phyloP scores from a whole-genome alignment of 1,139 yeast genomes.

The Diutina catenulata region DNA sequence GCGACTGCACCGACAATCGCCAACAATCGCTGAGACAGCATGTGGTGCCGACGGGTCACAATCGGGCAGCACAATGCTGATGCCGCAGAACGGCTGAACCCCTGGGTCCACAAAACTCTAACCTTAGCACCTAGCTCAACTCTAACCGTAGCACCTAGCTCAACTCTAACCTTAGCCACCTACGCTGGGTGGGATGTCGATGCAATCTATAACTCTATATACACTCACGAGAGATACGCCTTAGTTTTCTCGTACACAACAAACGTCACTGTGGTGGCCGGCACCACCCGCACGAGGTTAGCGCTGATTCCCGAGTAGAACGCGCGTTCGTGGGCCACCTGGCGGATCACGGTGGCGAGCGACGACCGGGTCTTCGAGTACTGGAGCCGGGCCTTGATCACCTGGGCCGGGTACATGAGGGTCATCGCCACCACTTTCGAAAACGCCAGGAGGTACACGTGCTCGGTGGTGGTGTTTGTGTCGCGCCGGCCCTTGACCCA shows the following conservation, averaged over 20 bases:
- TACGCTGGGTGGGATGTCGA: too few species aligned
- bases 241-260: conserved; percentile 58
- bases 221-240: too few species aligned
- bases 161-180: too few species aligned
- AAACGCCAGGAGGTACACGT: conserved; percentile 49
- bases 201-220: too few species aligned
- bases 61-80: too few species aligned
- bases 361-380: conserved; percentile 18
- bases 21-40: too few species aligned
- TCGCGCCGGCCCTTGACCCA: conserved; percentile 11
- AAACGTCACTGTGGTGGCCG: conserved; percentile 66
- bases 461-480: conserved; percentile 40
- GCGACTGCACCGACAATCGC: too few species aligned
- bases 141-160: too few species aligned
- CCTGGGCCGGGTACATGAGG: conserved; percentile 75
- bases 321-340: conserved; percentile 30
- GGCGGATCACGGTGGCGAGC: conserved; percentile 13
- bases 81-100: too few species aligned
- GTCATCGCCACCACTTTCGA: conserved; percentile 63
- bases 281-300: conserved; percentile 51
- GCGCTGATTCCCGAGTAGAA: conserved; percentile 69
- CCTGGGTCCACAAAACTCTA: too few species aligned
- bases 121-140: too few species aligned
- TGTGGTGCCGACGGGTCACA: too few species aligned
- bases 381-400: conserved; percentile 70